phyloP scores from a whole-genome alignment of 2,329 filamentous ascomycete species.

The Claviceps sp. region DNA sequence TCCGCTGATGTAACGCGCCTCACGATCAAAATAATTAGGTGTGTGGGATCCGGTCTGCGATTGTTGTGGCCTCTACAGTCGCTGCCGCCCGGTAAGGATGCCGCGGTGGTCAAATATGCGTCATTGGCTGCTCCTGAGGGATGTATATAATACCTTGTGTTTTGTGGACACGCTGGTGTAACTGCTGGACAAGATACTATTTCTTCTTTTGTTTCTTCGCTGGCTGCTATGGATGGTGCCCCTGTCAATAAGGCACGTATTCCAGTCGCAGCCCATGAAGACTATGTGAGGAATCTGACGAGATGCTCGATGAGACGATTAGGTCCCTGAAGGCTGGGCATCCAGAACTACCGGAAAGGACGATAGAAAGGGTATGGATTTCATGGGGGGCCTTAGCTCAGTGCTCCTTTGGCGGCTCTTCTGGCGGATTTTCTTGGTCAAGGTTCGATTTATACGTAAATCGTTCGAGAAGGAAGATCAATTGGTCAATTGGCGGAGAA shows the following conservation, averaged over 20 bases:
- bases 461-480: no score
- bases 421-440: neutral
- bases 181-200: constrained; percentile 49
- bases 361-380: constrained; percentile 33
- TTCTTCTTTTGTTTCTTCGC: constrained; percentile 45
- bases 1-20: constrained; percentile 53
- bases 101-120: constrained; percentile 34
- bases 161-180: constrained; percentile 50
- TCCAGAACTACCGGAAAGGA: constrained; percentile 10
- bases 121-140: constrained; percentile 32
- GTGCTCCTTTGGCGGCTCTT: constrained; percentile 1
- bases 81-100: constrained; percentile 27
- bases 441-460: no score
- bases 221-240: constrained; percentile 42
- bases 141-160: constrained; percentile 36
- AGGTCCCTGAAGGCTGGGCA: constrained; percentile 19
- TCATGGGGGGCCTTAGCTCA: constrained; percentile 36
- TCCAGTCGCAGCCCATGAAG: constrained; percentile 40
- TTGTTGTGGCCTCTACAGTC: constrained; percentile 50
- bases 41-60: constrained; percentile 56
- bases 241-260: constrained; percentile 32
- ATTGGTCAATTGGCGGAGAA: no score
- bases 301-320: constrained; percentile 50
- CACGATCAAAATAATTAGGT: constrained; percentile 43
- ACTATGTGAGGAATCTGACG: constrained; percentile 59